Evolutionary conservation across 495 filamentous ascomycete species (phyloP).

Genomic region (Aspergillus mulundensis): DNA sequence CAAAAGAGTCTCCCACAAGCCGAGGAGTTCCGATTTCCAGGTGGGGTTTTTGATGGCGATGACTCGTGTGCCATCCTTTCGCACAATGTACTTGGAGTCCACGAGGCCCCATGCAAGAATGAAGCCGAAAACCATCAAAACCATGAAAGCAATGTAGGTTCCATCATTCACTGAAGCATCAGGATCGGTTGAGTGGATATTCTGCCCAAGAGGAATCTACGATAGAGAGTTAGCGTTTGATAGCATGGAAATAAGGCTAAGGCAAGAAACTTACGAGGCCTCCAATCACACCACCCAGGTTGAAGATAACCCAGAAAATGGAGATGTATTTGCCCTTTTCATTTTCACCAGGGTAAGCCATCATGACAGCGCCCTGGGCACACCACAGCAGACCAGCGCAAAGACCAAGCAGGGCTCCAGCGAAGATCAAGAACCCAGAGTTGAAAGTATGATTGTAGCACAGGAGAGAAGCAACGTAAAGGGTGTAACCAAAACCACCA

Average conservation of each 20-base stretch:
- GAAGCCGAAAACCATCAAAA: conserved; percentile 78
- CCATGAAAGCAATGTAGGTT: conserved; percentile 87
- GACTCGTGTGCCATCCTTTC: conserved; percentile 76
- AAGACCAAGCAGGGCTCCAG: conserved; percentile 58
- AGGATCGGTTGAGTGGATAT: conserved; percentile 59
- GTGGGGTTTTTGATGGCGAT: conserved; percentile 86
- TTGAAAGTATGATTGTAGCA: conserved; percentile 76
- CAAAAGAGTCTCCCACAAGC: conserved; percentile 69
- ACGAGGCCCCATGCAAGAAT: conserved; percentile 66
- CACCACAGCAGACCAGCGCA: conserved; percentile 89
- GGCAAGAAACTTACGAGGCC: conserved; percentile 53
- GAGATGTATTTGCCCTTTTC: conserved; percentile 87
- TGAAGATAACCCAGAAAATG: conserved; percentile 95
- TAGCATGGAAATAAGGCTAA: too few species aligned
- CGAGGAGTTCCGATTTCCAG: conserved; percentile 71
- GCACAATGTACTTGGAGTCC: conserved; percentile 71
- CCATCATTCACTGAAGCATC: conserved; percentile 67
- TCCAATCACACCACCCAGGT: conserved; percentile 87
- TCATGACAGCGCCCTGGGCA: conserved; percentile 93
- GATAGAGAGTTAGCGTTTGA: not conserved
- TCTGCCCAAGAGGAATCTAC: conserved; percentile 74
- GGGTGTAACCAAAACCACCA: conserved; percentile 81
- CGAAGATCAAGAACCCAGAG: conserved; percentile 53
- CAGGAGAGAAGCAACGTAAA: conserved; percentile 76
- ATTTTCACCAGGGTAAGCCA: conserved; percentile 80